Base-by-base conservation (phyloP, 2,329 filamentous ascomycete species). In the Epichloe scottii region DNA sequence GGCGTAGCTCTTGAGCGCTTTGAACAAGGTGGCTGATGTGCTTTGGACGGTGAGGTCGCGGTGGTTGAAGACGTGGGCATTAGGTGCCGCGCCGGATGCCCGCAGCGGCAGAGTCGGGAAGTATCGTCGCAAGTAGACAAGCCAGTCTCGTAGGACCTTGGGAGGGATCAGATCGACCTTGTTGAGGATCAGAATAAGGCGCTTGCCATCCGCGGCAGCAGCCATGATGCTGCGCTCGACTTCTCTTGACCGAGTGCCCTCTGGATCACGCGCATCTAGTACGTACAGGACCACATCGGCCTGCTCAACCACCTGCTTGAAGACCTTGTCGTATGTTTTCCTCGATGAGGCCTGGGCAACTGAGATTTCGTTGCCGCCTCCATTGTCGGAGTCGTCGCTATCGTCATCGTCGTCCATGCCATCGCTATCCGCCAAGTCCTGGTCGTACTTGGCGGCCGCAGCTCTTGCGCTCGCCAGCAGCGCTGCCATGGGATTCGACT, bases 211-310 rank as follows among this genome's bases (percentile, higher is more conserved):
- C 30, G 78, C 78, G 14, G 88, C 86, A 10, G 88, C 85, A n/a
- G 89, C 85, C 85, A 94, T 90, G 66, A 96, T 82, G 69, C 86
- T 84, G 55, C 88, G 84, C 74, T 96, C 90, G 43, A 96, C 85
- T 57, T 95, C 89, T 64, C 85, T 86, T 38, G 90, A 96, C 57
- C 90, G 79, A 33, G 90, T 96, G 53, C 89, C 88, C 66, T 94
- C 86, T 1, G 90, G 90, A 62, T 96, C 89, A 59, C 90, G 82
- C 50, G 91, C 90, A 63, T 96, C 90, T 52, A 96, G 81, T 48
- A 96, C 89, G 69, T 96, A 96, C 49, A 96, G 80, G 37, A 96
- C 78, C 30, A 96, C 89, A 64, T 96, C 90, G 47, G 90, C 87
- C 55, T 87, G 80, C 55, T 94, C 87, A 35, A 95, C 82, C 15